Evolutionary conservation across 306 rosid species (phyloP).

Genomic region (Lotus japonicus): DNA sequence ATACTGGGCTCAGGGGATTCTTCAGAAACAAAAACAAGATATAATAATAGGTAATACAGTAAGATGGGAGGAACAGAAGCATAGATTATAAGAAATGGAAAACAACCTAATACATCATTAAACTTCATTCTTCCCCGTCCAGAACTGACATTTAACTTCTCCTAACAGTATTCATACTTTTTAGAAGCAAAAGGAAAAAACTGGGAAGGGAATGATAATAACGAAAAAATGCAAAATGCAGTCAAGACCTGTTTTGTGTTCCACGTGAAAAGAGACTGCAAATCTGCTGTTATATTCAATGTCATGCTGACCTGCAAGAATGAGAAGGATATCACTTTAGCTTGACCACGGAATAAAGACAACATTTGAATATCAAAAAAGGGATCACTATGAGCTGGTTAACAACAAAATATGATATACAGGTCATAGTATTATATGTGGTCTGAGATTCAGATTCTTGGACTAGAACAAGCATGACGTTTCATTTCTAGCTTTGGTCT

Average conservation of each 20-base stretch:
- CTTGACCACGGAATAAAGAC: neutral
- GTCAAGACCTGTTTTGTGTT: constrained; percentile 86
- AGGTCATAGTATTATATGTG: neutral
- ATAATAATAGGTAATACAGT: neutral
- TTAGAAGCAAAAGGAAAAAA: neutral
- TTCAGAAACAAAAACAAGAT: too few relatives aligned
- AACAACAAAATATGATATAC: neutral
- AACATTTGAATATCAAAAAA: neutral
- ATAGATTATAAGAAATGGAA: neutral
- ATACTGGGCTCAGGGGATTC: too few relatives aligned
- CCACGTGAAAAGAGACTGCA: constrained; percentile 95
- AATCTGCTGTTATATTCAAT: constrained; percentile 80
- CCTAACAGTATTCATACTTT: neutral
- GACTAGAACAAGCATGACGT: neutral
- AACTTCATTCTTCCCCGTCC: neutral
- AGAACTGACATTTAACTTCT: neutral
- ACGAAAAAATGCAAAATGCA: constrained; percentile 7
- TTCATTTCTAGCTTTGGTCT: neutral
- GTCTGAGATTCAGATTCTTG: neutral
- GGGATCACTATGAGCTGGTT: neutral
- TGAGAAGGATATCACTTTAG: constrained; percentile 10
- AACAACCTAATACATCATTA: neutral
- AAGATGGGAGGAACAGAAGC: neutral
- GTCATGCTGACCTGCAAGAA: constrained; percentile 80
- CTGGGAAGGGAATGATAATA: neutral